Percentiles rank a stretch among this genome's conserved stretches.
Evolutionary conservation across 345 rosid species (phyloP).

Genomic region (Combretum micranthum): DNA sequence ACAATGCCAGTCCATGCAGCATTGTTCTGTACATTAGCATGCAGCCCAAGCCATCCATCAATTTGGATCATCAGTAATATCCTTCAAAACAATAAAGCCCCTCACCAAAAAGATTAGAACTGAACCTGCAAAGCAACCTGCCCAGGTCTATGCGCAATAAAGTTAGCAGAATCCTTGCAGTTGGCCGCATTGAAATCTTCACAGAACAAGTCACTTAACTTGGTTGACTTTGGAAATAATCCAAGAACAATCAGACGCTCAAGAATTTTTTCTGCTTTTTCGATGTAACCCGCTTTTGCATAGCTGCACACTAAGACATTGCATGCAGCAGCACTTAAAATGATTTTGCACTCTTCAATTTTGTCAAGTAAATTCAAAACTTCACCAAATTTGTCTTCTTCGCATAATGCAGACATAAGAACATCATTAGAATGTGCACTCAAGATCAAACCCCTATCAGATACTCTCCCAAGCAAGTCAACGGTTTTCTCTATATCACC

Average conservation of each 20-base stretch:
- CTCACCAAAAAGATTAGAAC: no score
- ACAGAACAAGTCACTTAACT: slow-evolving; percentile 17
- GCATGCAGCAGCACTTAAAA: slow-evolving; percentile 45
- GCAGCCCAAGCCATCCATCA: no score
- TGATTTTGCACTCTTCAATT: slow-evolving; percentile 29
- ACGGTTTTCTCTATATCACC: slow-evolving; percentile 39
- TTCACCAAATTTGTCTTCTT: slow-evolving; percentile 10
- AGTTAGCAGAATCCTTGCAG: no score
- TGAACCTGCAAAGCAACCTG: no score
- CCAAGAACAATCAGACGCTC: slow-evolving; percentile 41
- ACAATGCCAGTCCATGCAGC: no score
- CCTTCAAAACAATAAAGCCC: no score
- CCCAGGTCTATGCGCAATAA: no score
- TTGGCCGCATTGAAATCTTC: no score
- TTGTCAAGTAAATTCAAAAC: slow-evolving; percentile 25
- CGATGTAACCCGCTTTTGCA: slow-evolving; percentile 32
- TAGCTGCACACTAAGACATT: slow-evolving; percentile 32
- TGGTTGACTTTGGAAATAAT: slow-evolving; percentile 42
- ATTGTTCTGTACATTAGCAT: no score
- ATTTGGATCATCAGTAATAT: no score
- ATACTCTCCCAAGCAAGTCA: slow-evolving; percentile 40
- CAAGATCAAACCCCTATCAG: slow-evolving; percentile 31
- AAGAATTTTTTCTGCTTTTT: slow-evolving; percentile 41
- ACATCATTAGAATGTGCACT: slow-evolving; percentile 14
- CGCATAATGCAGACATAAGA: slow-evolving; percentile 26